Evolutionary conservation across 2,329 filamentous ascomycete genomes (phyloP).

Genomic region (Calonectria fujianensis): DNA sequence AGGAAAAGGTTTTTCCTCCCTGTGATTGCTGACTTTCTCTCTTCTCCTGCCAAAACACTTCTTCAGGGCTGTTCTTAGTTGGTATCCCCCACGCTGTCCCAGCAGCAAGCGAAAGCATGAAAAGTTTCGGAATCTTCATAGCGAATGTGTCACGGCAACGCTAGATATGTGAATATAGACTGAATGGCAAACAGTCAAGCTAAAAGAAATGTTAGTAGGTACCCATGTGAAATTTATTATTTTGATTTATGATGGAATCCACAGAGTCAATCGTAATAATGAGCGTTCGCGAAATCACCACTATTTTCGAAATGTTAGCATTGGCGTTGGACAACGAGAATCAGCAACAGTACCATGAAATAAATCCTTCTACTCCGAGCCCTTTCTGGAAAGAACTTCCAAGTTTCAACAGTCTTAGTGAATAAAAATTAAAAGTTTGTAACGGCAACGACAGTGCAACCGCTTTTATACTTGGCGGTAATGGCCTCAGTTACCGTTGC

Average conservation of each 20-base stretch:
- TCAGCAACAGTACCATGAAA: neutral
- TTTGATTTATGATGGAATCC: neutral
- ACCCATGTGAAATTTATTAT: neutral
- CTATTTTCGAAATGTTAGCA: neutral
- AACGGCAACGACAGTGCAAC: too few species aligned
- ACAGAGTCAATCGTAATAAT: neutral
- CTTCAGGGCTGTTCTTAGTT: neutral
- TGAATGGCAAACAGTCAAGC: too few species aligned
- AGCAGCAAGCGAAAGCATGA: slow-evolving; percentile 2
- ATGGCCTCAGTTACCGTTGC: neutral
- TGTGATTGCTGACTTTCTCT: neutral
- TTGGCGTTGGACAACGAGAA: neutral
- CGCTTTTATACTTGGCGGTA: neutral
- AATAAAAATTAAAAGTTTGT: neutral
- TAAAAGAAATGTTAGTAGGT: neutral
- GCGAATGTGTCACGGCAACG: neutral
- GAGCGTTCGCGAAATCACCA: neutral
- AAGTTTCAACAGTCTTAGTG: neutral
- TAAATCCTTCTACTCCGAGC: neutral
- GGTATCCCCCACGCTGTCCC: neutral
- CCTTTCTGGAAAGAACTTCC: neutral
- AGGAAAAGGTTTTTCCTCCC: slow-evolving; percentile 3
- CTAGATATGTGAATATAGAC: neutral
- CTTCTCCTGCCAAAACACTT: neutral
- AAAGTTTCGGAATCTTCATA: neutral